Conservation (phyloP, 1,139 yeast genomes). For the Geotrichum europaeum region DNA sequence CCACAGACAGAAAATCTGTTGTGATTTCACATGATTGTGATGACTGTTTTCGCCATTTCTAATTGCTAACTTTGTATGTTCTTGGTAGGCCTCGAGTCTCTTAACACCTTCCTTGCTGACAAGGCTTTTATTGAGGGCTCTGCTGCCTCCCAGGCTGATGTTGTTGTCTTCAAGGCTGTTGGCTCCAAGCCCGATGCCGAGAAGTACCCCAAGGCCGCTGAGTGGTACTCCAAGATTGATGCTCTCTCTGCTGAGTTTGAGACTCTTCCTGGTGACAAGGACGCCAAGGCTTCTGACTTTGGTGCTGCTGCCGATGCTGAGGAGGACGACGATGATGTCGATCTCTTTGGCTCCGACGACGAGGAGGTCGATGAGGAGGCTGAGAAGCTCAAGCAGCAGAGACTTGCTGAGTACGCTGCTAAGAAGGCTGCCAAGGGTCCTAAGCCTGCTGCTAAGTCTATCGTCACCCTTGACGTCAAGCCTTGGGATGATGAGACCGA, state of each 20-base stretch:
- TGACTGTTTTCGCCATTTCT: not conserved
- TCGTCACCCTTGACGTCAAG: slow-evolving; percentile 94
- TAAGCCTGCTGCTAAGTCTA: slow-evolving; percentile 96
- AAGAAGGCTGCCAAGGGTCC: slow-evolving; percentile 97
- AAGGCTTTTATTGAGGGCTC: slow-evolving; percentile 94
- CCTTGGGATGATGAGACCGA: slow-evolving; percentile 99
- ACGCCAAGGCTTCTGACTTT: slow-evolving; percentile 29
- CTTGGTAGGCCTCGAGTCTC: slow-evolving; percentile 68
- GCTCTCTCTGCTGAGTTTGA: slow-evolving; percentile 81
- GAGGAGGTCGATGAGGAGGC: slow-evolving; percentile 96
- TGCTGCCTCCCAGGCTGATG: slow-evolving; percentile 93
- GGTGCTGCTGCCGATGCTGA: slow-evolving; percentile 67
- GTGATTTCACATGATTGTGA: not conserved
- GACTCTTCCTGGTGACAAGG: slow-evolving; percentile 36
- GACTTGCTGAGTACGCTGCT: slow-evolving; percentile 96
- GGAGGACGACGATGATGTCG: slow-evolving; percentile 86
- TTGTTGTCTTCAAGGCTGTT: slow-evolving; percentile 86
- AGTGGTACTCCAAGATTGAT: slow-evolving; percentile 98
- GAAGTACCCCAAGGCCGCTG: slow-evolving; percentile 88
- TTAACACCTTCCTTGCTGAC: slow-evolving; percentile 83
- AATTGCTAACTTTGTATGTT: not conserved
- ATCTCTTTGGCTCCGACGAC: slow-evolving; percentile 84
- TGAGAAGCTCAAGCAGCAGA: slow-evolving; percentile 92
- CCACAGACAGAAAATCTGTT: not conserved
- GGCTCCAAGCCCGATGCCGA: slow-evolving; percentile 48